Evolutionary conservation across 139 green algal species (phyloP).

Genomic region (Chlamydomonas urium): DNA sequence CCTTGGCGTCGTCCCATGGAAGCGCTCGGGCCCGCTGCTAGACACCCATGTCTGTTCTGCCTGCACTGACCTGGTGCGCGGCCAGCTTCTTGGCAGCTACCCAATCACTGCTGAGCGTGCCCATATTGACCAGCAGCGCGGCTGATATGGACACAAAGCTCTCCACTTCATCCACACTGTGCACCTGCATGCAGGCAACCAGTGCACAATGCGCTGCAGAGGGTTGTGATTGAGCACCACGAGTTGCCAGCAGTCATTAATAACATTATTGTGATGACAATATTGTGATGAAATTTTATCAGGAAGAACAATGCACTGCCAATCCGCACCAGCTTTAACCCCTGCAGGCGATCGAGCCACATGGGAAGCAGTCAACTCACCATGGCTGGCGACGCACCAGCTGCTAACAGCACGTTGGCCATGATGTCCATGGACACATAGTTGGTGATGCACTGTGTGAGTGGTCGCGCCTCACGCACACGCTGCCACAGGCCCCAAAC

Average conservation of each 20-base stretch:
- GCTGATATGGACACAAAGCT: slow-evolving; percentile 57
- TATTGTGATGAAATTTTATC: too few relatives aligned
- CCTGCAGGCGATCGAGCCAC: too few relatives aligned
- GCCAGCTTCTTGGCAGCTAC: slow-evolving; percentile 61
- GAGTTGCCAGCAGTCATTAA: too few relatives aligned
- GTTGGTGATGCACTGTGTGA: slow-evolving; percentile 65
- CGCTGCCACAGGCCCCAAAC: slow-evolving; percentile 10
- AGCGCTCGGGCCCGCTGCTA: too few relatives aligned
- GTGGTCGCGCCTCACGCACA: neutral
- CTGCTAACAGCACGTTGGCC: slow-evolving; percentile 74
- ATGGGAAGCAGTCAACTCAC: too few relatives aligned
- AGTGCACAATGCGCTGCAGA: too few relatives aligned
- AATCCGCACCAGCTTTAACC: too few relatives aligned
- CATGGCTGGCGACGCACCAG: slow-evolving; percentile 76
- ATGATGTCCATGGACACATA: slow-evolving; percentile 81
- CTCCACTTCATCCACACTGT: slow-evolving; percentile 63
- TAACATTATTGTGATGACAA: too few relatives aligned
- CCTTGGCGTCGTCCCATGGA: too few relatives aligned
- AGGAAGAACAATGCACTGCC: too few relatives aligned
- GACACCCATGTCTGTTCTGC: neutral
- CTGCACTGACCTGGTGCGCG: slow-evolving; percentile 36
- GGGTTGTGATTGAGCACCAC: too few relatives aligned
- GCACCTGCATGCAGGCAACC: slow-evolving; percentile 38
- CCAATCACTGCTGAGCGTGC: slow-evolving; percentile 61
- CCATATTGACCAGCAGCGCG: slow-evolving; percentile 77